A percentile compares a stretch with the other conserved stretches of the same genome.
Conservation (phyloP, 164 flowering plant genomes). For the Aristolochia contorta region DNA sequence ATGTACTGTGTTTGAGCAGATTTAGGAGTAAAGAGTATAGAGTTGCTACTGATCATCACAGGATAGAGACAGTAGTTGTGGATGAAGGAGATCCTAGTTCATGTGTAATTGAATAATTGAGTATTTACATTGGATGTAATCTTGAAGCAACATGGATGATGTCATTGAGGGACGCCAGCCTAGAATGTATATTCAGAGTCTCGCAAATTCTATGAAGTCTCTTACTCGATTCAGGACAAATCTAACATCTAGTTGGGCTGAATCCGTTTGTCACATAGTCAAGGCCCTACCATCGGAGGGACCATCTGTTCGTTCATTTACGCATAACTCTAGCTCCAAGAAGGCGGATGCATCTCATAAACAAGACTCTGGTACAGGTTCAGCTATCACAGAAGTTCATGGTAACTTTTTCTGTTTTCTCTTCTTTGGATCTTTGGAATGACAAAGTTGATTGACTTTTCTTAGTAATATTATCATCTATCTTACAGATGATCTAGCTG, state of each 20-base stretch:
- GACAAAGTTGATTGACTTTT: not conserved
- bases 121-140: not conserved
- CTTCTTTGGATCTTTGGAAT: not conserved
- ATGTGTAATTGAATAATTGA: not conserved
- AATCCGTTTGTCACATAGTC: conserved; percentile 37
- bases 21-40: too few species aligned
- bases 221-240: conserved; percentile 33
- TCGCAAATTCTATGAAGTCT: conserved; percentile 32
- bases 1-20: too few species aligned
- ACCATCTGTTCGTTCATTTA: conserved; percentile 6
- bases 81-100: not conserved
- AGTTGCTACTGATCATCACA: too few species aligned
- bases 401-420: conserved; percentile 13
- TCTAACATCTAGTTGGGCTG: conserved; percentile 38
- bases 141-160: not conserved
- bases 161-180: conserved; percentile 15
- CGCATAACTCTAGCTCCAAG: conserved; percentile 1
- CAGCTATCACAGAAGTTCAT: conserved; percentile 14
- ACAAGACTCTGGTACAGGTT: conserved; percentile 13
- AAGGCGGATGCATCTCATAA: conserved; percentile 4
- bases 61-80: too few species aligned
- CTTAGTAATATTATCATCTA: not conserved
- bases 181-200: conserved; percentile 21
- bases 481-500: conserved; percentile 32
- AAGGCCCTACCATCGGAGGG: conserved; percentile 20